Conservation (phyloP, 805 yeast species). For the Wickerhamiella occidentalis region DNA sequence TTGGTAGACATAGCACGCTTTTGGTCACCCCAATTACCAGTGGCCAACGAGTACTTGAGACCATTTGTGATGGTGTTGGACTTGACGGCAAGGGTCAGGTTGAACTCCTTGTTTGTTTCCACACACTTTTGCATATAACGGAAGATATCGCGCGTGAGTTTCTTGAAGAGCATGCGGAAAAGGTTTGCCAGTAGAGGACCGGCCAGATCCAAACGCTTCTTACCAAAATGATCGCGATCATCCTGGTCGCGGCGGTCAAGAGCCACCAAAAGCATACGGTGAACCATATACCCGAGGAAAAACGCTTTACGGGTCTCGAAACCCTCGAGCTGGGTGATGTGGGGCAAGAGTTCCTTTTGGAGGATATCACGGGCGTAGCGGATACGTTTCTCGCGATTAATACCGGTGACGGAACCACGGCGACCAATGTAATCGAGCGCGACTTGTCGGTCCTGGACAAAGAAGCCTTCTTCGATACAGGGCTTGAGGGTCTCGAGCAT, state of each 20-base stretch:
- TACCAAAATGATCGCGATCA: constrained; percentile 99
- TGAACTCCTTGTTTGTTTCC: constrained; percentile 94
- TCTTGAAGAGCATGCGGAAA: constrained; percentile 87
- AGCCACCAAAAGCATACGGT: constrained; percentile 87
- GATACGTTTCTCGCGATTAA: constrained; percentile 93
- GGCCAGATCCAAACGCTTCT: constrained; percentile 94
- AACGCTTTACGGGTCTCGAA: constrained; percentile 94
- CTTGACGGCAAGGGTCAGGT: constrained; percentile 90
- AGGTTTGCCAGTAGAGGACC: constrained; percentile 94
- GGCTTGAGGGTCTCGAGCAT: constrained; percentile 99
- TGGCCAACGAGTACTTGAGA: constrained; percentile 90
- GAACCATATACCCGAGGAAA: constrained; percentile 95
- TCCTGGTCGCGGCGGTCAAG: constrained; percentile 95
- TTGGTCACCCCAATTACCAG: constrained; percentile 99
- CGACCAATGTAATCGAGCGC: constrained; percentile 97
- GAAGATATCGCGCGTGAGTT: constrained; percentile 90
- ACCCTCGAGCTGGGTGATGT: constrained; percentile 94
- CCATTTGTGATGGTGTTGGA: constrained; percentile 96
- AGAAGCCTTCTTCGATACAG: constrained; percentile 97
- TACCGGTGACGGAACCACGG: constrained; percentile 95
- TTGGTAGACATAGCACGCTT: constrained; percentile 97
- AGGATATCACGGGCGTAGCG: constrained; percentile 94
- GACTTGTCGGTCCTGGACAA: constrained; percentile 94
- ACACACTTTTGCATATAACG: constrained; percentile 98
- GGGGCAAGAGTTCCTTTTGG: constrained; percentile 93